Evolutionary conservation across 306 rosid genomes (phyloP), one percentile per base, ranked within the genome.

Genomic region (Cicer arietinum): DNA sequence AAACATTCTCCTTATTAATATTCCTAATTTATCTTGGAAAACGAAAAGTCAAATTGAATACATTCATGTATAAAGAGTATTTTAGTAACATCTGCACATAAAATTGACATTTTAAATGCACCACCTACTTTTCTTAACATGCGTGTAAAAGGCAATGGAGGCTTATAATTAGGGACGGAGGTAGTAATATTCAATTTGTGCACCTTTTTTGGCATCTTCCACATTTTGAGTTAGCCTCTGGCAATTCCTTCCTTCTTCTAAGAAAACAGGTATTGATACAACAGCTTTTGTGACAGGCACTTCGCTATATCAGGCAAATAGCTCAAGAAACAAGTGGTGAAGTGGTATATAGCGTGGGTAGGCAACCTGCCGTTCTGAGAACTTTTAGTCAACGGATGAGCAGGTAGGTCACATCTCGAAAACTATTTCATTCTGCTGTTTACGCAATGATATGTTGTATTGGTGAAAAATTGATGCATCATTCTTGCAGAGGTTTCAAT

Each of bases 251-350:
- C 51, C 41, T 74, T 18, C 46, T 10, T 79, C 35, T 16, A 44
- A 41, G 54, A 74, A 30, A 42, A 50, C 8, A 11, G 46, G 46
- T 79, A n/a, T 73, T 87, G 43, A 83, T 81, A 67, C 30, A 14
- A 10, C 69, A 58, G 37, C 13, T 51, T 67, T 59, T 87, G 75
- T 82, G 81, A 68, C 60, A 94, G 99, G 99, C 96, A 6, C 84
- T 94, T 58, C 93, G 95, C 14, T 92, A 90, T 67, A 79, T 95
- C 70, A 84, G 97, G 81, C 99, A 95, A 85, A 83, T 95, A 81
- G 99, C 99, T 48, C 98, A 92, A 59, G 99, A 95, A 84, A 90
- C 97, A 17, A 90, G 99, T 71, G 99, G 99, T 51, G 99, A 95
- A 74, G 91, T 95, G 68, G 97, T 88, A 7, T 95, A 95, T 70